These are phyloP conservation scores for Xerocomellus intermedius DNA, from an alignment of 768 basidiomycete species.

Conservation along the genomic window DNA sequence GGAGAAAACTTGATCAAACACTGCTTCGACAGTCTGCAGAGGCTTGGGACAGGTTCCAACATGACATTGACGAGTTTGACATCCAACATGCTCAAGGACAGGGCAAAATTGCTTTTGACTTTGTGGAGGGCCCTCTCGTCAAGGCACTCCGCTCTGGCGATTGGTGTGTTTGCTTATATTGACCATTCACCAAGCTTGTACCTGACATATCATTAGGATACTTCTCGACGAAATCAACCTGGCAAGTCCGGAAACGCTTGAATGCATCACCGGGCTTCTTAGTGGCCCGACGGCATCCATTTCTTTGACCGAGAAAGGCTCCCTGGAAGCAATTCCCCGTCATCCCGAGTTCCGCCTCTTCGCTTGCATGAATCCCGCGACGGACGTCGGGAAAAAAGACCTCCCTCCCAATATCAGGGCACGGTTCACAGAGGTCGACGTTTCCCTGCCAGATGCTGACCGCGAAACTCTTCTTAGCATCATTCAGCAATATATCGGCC, in stretches of 20 bases:
- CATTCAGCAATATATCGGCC: constrained; percentile 85
- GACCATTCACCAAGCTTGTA: not conserved
- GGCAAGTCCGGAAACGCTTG: constrained; percentile 90
- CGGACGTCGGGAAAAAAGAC: constrained; percentile 97
- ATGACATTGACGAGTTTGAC: constrained; percentile 76
- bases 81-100: constrained; percentile 84
- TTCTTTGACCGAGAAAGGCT: constrained; percentile 90
- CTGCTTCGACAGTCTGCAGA: constrained; percentile 44
- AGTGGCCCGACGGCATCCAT: constrained; percentile 86
- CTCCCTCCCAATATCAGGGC: constrained; percentile 87
- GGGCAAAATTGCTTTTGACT: constrained; percentile 89
- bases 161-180: constrained; percentile 58
- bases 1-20: constrained; percentile 57
- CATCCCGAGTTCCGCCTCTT: constrained; percentile 96
- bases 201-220: constrained; percentile 53
- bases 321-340: constrained; percentile 83
- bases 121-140: constrained; percentile 94
- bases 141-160: constrained; percentile 85
- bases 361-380: constrained; percentile 99
- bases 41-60: constrained; percentile 68
- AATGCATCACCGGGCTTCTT: constrained; percentile 86
- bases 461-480: constrained; percentile 86
- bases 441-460: constrained; percentile 91
- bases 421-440: constrained; percentile 94
- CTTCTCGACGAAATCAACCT: constrained; percentile 96